Conservation (phyloP, 441 rosid species). For the Arabidopsis hybrid region DNA sequence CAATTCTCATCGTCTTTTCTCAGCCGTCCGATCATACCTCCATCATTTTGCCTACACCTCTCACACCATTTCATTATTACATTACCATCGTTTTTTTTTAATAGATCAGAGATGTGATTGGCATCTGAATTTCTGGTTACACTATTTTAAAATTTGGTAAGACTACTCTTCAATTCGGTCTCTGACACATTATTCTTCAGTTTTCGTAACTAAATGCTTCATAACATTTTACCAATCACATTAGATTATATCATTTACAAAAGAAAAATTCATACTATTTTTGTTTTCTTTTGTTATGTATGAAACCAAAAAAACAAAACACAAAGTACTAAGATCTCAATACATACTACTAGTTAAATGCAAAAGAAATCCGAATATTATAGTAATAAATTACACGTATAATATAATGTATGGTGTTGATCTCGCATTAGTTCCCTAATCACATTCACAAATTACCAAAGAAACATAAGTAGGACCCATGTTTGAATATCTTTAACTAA, state of each 20-base stretch:
- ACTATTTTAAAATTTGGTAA: conserved; percentile 27
- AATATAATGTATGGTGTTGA: conserved; percentile 29
- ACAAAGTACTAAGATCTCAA: background rate
- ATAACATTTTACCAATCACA: background rate
- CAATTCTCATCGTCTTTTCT: conserved; percentile 11
- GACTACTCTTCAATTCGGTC: conserved; percentile 21
- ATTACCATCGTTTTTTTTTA: conserved; percentile 4
- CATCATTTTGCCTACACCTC: conserved; percentile 26
- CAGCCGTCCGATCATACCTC: conserved; percentile 30
- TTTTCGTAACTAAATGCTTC: conserved; percentile 12
- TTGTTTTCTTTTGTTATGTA: background rate
- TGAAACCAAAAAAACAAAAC: background rate
- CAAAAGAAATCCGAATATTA: conserved; percentile 12
- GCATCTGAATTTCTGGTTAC: conserved; percentile 42
- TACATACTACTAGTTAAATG: background rate
- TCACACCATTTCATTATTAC: conserved; percentile 30
- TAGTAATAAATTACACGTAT: conserved; percentile 18
- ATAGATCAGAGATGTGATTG: conserved; percentile 36
- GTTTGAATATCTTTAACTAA: conserved; percentile 32
- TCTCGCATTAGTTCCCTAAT: conserved; percentile 38
- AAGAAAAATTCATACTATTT: background rate
- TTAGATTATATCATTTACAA: background rate
- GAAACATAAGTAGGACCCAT: conserved; percentile 48
- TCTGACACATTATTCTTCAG: conserved; percentile 27
- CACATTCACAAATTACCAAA: conserved; percentile 42